A percentile compares a stretch with the other conserved stretches of the same genome.
These are phyloP conservation scores for Penicillium chermesinum DNA, from an alignment of 495 filamentous ascomycete genomes.

Conservation along the genomic window DNA sequence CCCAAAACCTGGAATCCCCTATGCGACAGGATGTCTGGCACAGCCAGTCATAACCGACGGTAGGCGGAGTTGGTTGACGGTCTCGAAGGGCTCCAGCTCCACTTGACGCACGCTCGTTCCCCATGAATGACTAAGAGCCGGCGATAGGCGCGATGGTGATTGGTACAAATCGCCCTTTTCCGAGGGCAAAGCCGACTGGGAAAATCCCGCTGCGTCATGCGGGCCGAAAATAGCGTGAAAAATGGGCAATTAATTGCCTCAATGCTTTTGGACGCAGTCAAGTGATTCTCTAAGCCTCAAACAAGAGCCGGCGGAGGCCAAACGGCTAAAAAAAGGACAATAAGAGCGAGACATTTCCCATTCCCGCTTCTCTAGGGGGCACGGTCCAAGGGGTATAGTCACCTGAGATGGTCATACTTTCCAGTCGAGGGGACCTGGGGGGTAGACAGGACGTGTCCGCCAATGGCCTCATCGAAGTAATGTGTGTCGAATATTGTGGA, in stretches of 20 bases:
- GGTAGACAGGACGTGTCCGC: no score
- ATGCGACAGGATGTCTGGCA: no score
- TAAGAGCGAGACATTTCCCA: neutral
- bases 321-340: neutral
- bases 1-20: neutral
- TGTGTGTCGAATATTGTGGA: slow-evolving; percentile 20
- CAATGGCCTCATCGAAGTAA: slow-evolving; percentile 6
- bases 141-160: slow-evolving; percentile 15
- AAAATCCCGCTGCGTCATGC: slow-evolving; percentile 33
- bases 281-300: neutral
- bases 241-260: slow-evolving; percentile 22
- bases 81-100: slow-evolving; percentile 20
- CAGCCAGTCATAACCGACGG: slow-evolving; percentile 2
- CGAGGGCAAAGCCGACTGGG: slow-evolving; percentile 18
- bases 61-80: slow-evolving; percentile 10
- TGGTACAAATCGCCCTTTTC: slow-evolving; percentile 19
- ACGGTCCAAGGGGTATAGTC: neutral
- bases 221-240: slow-evolving; percentile 23
- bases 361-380: neutral
- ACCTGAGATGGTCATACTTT: slow-evolving; percentile 3
- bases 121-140: slow-evolving; percentile 24
- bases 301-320: no score
- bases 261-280: slow-evolving; percentile 2
- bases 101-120: slow-evolving; percentile 9
- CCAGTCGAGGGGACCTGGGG: neutral